Evolutionary conservation across 345 rosid genomes (phyloP).

Genomic region (Balakata baccata): DNA sequence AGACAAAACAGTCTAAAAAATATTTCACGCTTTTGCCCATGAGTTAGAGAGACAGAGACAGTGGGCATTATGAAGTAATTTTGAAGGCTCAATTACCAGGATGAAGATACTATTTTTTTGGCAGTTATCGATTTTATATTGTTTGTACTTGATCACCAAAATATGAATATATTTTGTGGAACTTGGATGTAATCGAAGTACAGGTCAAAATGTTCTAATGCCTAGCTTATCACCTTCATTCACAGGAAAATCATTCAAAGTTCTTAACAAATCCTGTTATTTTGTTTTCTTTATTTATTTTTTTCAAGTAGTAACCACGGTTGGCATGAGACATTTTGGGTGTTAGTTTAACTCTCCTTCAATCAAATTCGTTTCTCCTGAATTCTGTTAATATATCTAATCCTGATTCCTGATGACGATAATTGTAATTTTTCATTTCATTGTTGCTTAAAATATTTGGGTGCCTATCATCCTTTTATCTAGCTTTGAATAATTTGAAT

Average conservation of each 20-base stretch:
- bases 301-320: no score
- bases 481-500: background rate
- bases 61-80: background rate
- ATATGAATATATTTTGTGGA: background rate
- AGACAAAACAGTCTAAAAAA: background rate
- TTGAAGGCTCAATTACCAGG: background rate
- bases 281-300: background rate
- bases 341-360: background rate
- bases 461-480: background rate
- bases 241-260: background rate
- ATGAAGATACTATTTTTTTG: background rate
- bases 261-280: background rate
- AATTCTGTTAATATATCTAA: background rate
- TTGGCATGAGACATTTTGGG: background rate
- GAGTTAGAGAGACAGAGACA: background rate
- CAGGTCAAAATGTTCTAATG: background rate
- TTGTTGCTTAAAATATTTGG: background rate
- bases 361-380: background rate
- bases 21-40: background rate
- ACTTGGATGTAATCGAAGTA: background rate
- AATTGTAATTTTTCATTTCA: background rate
- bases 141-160: background rate
- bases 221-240: background rate
- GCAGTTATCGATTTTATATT: background rate
- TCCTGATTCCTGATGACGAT: background rate